Conservation (phyloP, 176 grass and related monocot species). For the Oryza coarctata region DNA sequence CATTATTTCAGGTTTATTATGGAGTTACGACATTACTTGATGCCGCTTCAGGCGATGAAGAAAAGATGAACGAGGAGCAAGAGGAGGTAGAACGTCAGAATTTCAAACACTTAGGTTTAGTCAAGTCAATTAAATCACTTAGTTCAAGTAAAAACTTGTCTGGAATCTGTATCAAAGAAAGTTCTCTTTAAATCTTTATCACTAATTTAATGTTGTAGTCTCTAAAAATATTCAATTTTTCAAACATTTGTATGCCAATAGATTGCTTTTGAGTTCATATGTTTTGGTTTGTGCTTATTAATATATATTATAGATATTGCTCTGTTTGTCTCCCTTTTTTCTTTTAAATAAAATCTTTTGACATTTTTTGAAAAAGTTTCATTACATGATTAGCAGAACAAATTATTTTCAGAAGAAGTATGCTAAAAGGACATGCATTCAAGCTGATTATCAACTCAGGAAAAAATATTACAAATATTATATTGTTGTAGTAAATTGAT, state of each 20-base stretch:
- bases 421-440: background rate
- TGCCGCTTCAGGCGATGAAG: slow-evolving; percentile 76
- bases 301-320: background rate
- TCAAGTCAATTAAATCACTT: background rate
- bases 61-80: slow-evolving; percentile 92
- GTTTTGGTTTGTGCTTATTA: background rate
- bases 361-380: background rate
- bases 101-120: slow-evolving; percentile 1
- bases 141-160: background rate
- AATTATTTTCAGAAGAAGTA: slow-evolving; percentile 14
- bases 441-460: background rate
- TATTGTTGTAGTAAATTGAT: background rate
- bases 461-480: slow-evolving; percentile 5
- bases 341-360: background rate
- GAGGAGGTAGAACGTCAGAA: slow-evolving; percentile 59
- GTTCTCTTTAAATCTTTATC: background rate
- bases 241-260: background rate
- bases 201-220: slow-evolving; percentile 2
- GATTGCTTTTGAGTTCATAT: background rate
- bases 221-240: background rate
- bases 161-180: background rate
- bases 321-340: background rate
- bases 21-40: slow-evolving; percentile 92
- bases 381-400: background rate
- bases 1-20: slow-evolving; percentile 82